These are phyloP conservation scores for Dimocarpus longan DNA, from an alignment of 345 rosid species.

Conservation along the genomic window DNA sequence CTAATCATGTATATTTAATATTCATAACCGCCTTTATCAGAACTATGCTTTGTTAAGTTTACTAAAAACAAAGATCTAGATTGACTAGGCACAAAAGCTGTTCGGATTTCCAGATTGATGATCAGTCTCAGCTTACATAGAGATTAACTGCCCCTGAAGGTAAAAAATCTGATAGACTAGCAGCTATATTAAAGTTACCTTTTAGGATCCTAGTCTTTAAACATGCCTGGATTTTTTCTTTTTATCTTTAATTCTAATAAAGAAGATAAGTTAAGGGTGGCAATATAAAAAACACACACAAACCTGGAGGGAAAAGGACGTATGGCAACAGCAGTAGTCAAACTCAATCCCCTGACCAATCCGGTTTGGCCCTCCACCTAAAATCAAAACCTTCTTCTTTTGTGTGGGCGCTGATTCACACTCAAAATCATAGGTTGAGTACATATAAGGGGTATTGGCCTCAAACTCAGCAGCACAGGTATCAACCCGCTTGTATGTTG, in stretches of 20 bases:
- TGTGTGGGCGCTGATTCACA: constrained; percentile 89
- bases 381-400: constrained; percentile 84
- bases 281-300: constrained; percentile 17
- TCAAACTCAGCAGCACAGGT: constrained; percentile 99
- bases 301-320: constrained; percentile 96
- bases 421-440: constrained; percentile 89
- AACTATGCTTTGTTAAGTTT: background rate
- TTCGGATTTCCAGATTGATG: background rate
- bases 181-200: background rate
- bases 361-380: constrained; percentile 98
- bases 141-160: background rate
- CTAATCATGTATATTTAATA: background rate
- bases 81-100: constrained; percentile 9
- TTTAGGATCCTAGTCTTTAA: background rate
- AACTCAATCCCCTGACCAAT: constrained; percentile 98
- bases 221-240: background rate
- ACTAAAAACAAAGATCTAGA: constrained; percentile 12
- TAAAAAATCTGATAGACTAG: background rate
- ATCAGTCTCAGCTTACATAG: background rate
- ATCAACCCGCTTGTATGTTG: constrained; percentile 91
- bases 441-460: constrained; percentile 96
- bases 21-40: background rate
- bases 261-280: background rate
- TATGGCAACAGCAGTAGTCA: constrained; percentile 98
- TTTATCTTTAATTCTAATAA: background rate